A percentile compares a stretch with the other conserved stretches of the same genome.
Evolutionary conservation across 805 yeast species (phyloP).

Genomic region (Maudiozyma bulderi): DNA sequence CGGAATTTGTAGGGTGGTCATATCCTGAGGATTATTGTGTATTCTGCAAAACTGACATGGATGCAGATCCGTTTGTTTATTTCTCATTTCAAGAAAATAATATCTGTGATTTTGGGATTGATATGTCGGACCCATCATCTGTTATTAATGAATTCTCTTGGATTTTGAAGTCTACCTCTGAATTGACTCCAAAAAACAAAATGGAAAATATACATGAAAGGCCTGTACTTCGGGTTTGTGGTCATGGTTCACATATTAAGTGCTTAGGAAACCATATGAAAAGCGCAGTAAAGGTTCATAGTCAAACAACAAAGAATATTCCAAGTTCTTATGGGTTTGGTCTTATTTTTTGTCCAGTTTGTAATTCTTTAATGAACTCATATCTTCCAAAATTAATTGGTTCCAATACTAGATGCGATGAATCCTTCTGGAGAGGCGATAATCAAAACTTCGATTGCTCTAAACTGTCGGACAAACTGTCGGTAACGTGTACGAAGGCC

Average conservation of each 20-base stretch:
- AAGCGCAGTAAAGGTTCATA: conserved; percentile 45
- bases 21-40: conserved; percentile 24
- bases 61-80: conserved; percentile 24
- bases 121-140: conserved; percentile 17
- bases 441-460: not conserved
- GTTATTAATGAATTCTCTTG: not conserved
- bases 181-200: not conserved
- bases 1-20: conserved; percentile 8
- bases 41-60: conserved; percentile 25
- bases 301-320: conserved; percentile 70
- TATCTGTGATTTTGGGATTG: conserved; percentile 17
- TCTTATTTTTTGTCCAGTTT: conserved; percentile 82
- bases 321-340: conserved; percentile 65
- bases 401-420: conserved; percentile 4
- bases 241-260: conserved; percentile 84
- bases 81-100: conserved; percentile 24
- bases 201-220: conserved; percentile 1
- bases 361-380: conserved; percentile 77
- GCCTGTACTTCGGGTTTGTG: conserved; percentile 49
- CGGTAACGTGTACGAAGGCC: conserved; percentile 12
- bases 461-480: not conserved
- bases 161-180: not conserved
- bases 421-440: conserved; percentile 5
- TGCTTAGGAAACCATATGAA: conserved; percentile 61
- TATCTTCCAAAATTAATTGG: conserved; percentile 54